Evolutionary conservation across 2,329 filamentous ascomycete species (phyloP), one percentile per base, ranked within the genome.

Genomic region (Ramularia endophylla): DNA sequence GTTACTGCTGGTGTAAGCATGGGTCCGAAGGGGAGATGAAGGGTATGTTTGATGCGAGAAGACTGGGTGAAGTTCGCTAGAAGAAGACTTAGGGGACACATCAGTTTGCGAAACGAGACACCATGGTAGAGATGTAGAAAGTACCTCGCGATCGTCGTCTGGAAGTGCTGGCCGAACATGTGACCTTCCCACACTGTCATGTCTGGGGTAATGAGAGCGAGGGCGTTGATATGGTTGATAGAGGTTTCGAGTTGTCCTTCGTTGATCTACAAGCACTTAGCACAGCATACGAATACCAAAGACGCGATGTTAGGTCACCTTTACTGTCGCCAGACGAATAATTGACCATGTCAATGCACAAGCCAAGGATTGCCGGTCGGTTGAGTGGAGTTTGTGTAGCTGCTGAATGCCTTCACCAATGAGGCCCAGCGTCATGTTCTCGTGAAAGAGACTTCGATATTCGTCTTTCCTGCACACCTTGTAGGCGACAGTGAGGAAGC

Each of bases 401-500:
- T 37, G 22, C 11, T 31, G 27, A 5, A 51, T 25, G 9, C 38
- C 40, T 30, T 46, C 36, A 2, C 40, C 33, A 11, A 51, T 35
- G n/a, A 39, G 38, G 19, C 34, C 13, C 16, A 51, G 44, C 12
- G 45, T 42, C 16, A 40, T 38, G 19, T 43, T 43, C 22, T 48
- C 48, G 12, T 46, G 37, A n/a, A 36, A 18, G 15, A 44, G 36
- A 5, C 40, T 38, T 30, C 34, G 31, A 12, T 30, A 33, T 29
- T 46, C 42, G 25, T 51, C 48, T 18, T 43, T 31, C 2, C 34
- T 41, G 37, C 48, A 51, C n/a, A 48, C 35, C 11, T 46, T 38
- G n/a, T 46, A 39, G 1, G 46, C 45, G 8, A 51, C 43, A 27
- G 48, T 38, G 9, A 51, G 41, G 15, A 46, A 48, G 32, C 46